These are phyloP conservation scores for Flammula alnicola DNA, from an alignment of 1,284 basidiomycete genomes.

Conservation along the genomic window DNA sequence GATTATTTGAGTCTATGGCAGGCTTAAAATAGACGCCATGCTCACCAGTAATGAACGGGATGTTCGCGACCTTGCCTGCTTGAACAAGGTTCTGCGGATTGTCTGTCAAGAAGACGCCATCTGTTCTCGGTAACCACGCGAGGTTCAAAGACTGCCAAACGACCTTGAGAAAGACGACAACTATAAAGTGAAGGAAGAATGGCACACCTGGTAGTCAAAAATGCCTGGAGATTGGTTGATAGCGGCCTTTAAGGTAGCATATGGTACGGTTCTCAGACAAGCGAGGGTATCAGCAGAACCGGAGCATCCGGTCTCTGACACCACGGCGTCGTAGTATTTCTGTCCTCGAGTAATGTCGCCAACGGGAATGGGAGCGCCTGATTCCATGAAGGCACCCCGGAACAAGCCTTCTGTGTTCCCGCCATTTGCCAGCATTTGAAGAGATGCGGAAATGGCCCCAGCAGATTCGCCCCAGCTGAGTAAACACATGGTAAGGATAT, in stretches of 20 bases:
- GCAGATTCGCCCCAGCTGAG: conserved; percentile 61
- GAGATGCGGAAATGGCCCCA: conserved; percentile 52
- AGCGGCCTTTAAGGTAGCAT: conserved; percentile 42
- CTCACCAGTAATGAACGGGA: conserved; percentile 48
- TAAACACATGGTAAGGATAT: neutral
- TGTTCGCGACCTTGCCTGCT: conserved; percentile 42
- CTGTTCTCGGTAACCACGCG: conserved; percentile 53
- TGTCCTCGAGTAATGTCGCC: conserved; percentile 41
- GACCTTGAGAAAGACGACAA: neutral
- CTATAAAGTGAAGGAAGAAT: neutral
- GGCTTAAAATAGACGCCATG: neutral
- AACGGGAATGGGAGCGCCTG: conserved; percentile 49
- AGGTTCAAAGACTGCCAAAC: conserved; percentile 38
- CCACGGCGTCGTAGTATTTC: conserved; percentile 49
- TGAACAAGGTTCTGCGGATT: conserved; percentile 42
- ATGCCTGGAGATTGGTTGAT: conserved; percentile 46
- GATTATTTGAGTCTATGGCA: neutral
- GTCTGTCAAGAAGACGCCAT: conserved; percentile 51
- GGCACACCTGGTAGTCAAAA: conserved; percentile 47
- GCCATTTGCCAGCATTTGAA: conserved; percentile 56
- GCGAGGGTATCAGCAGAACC: conserved; percentile 46
- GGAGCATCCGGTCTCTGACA: conserved; percentile 46
- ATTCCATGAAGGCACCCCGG: conserved; percentile 52
- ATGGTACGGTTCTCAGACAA: conserved; percentile 52
- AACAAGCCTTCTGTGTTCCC: conserved; percentile 52